These are phyloP conservation scores for Chenopodium album DNA, from an alignment of 148 eudicot genomes.

Conservation along the genomic window DNA sequence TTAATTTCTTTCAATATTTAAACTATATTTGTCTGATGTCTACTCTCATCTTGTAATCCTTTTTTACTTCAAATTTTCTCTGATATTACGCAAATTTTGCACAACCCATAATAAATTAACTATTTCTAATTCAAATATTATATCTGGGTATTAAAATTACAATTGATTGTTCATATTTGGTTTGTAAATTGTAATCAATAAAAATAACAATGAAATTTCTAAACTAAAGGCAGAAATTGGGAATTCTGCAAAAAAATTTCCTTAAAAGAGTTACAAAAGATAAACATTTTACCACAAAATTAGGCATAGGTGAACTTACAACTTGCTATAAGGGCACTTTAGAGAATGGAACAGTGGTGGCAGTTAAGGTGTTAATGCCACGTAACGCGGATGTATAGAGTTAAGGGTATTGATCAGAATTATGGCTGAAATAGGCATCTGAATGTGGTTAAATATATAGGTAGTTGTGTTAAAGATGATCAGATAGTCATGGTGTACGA, in stretches of 20 bases:
- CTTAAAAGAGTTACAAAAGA: neutral
- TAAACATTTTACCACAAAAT: neutral
- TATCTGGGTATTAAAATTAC: neutral
- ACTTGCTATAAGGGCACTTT: slow-evolving; percentile 5
- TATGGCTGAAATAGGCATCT: slow-evolving; percentile 52
- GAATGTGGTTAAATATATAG: slow-evolving; percentile 54
- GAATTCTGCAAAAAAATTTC: neutral
- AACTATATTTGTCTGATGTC: neutral
- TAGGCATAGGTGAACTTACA: neutral
- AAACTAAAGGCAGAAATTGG: too few relatives aligned
- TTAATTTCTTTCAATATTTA: neutral
- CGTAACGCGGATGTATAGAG: neutral
- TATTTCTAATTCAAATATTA: neutral
- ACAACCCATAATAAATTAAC: neutral
- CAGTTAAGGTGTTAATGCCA: neutral
- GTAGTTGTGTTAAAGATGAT: slow-evolving; percentile 57
- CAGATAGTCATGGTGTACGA: slow-evolving; percentile 50
- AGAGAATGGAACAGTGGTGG: slow-evolving; percentile 5
- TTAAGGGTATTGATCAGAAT: slow-evolving; percentile 26
- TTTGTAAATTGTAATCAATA: neutral
- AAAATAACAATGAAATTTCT: neutral
- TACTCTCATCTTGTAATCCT: neutral
- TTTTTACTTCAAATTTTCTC: neutral
- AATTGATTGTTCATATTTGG: neutral
- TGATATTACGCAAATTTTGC: neutral